These are phyloP conservation scores for Microascus cirrosus DNA, from an alignment of 2,329 filamentous ascomycete species.

Conservation along the genomic window DNA sequence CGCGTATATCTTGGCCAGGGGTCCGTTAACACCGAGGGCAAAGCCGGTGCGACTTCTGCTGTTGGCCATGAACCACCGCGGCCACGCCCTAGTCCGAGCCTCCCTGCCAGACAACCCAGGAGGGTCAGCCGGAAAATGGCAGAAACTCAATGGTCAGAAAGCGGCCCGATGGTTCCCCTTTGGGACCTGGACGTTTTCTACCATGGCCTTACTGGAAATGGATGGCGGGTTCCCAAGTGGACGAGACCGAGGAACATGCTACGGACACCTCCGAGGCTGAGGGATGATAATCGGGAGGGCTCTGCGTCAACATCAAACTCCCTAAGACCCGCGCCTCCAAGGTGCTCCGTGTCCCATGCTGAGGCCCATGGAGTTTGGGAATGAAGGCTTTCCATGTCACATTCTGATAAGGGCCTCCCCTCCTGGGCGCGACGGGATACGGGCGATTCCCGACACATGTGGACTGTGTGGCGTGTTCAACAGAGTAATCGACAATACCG, in stretches of 20 bases:
- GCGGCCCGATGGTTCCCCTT: not conserved
- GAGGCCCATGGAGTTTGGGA: not conserved
- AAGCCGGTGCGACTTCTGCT: not conserved
- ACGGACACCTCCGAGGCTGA: not conserved
- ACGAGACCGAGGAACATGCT: constrained; percentile 1
- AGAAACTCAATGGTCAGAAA: not conserved
- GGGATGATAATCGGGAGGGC: not conserved
- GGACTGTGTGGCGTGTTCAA: not conserved
- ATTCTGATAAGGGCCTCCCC: not conserved
- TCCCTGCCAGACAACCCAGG: not conserved
- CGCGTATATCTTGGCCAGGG: constrained; percentile 39
- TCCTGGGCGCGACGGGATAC: not conserved
- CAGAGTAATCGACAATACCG: not conserved
- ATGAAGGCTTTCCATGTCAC: not conserved
- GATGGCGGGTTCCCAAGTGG: not conserved
- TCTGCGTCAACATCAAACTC: not conserved
- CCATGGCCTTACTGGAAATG: not conserved
- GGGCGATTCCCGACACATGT: not conserved
- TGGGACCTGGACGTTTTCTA: not conserved
- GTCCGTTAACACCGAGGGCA: constrained; percentile 24
- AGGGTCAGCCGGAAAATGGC: not conserved
- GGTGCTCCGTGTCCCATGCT: not conserved
- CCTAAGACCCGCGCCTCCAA: not conserved
- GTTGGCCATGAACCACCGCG: not conserved
- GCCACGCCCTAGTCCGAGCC: not conserved